phyloP scores from a whole-genome alignment of 805 yeast genomes.

The Sugiyamaella mastotermitis region DNA sequence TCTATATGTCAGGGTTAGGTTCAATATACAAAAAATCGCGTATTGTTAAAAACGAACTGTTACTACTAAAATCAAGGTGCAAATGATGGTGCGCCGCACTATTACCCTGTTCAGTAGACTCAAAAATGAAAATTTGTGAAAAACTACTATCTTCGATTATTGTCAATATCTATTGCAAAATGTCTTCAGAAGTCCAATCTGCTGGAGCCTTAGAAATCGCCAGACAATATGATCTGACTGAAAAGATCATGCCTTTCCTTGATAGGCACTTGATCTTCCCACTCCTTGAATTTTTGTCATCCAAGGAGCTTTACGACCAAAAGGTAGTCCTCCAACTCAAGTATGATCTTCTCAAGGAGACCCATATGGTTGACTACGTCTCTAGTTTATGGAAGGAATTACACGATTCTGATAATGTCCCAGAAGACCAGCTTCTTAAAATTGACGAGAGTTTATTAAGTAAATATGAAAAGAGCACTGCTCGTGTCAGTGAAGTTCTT shows the following conservation, averaged over 20 bases:
- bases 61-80: too few relatives aligned
- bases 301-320: constrained; percentile 40
- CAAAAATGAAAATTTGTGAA: too few relatives aligned
- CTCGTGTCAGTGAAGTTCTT: constrained; percentile 41
- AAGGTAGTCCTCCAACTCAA: constrained; percentile 41
- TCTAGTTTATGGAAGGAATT: constrained; percentile 40
- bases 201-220: constrained; percentile 32
- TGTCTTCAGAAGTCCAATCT: constrained; percentile 1
- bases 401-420: constrained; percentile 35
- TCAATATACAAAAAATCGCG: too few relatives aligned
- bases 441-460: constrained; percentile 30
- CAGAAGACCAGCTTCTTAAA: constrained; percentile 37
- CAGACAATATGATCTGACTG: constrained; percentile 48
- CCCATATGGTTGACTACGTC: constrained; percentile 49
- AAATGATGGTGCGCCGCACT: neutral
- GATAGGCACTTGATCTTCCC: constrained; percentile 58
- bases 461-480: constrained; percentile 38
- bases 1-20: too few relatives aligned
- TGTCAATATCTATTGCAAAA: neutral
- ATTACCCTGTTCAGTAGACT: neutral
- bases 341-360: constrained; percentile 49
- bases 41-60: too few relatives aligned
- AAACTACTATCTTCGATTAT: neutral
- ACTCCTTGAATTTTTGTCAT: constrained; percentile 41
- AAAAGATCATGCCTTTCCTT: constrained; percentile 48